Evolutionary conservation across 495 filamentous ascomycete species (phyloP), one percentile per base, ranked within the genome.

Genomic region (Cetradonia linearis): DNA sequence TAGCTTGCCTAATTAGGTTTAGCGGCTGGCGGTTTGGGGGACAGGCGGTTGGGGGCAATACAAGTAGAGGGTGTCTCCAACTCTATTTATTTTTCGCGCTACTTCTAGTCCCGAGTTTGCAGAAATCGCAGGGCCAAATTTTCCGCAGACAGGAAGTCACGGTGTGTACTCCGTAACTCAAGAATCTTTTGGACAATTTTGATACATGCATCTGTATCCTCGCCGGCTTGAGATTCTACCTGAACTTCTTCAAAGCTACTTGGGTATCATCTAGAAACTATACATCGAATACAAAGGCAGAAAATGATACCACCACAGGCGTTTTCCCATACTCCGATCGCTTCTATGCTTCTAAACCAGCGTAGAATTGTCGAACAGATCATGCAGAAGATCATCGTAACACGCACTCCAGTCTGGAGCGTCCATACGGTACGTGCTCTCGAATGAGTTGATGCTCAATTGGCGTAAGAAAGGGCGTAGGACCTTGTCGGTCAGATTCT

Each of bases 381-480:
- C 91, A 64, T 72, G 81, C 71, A 96, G 68, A 55, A 96, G 63
- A 62, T 79, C 78, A 65, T 81, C 77, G 59, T 78, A 78, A 67
- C 86, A 92, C n/a, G 77, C 78, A 53, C 81, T 81, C 67, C 79
- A 68, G 72, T 94, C 91, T 36, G 85, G 75, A 55, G 70, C 71
- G 54, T 81, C 81, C 86, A 95, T 94, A 25, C 83, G 81, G 68
- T 97, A 98, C 47, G 87, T 94, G 30, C 83, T 85, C 73, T 97
- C 94, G 71, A 94, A 98, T 9, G 87, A 85, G 68, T 84, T 87
- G 55, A 97, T 95, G 66, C 90, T 95, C 60, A 98, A 73, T 62
- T 91, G 86, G 44, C 85, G 85, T 65, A 97, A 89, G 76, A 95
- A 97, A 0, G 94, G 93, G 63, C 86, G 78, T 60, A 97, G 70